phyloP scores from a whole-genome alignment of 106 monocot species.

The Hemerocallis citrina region DNA sequence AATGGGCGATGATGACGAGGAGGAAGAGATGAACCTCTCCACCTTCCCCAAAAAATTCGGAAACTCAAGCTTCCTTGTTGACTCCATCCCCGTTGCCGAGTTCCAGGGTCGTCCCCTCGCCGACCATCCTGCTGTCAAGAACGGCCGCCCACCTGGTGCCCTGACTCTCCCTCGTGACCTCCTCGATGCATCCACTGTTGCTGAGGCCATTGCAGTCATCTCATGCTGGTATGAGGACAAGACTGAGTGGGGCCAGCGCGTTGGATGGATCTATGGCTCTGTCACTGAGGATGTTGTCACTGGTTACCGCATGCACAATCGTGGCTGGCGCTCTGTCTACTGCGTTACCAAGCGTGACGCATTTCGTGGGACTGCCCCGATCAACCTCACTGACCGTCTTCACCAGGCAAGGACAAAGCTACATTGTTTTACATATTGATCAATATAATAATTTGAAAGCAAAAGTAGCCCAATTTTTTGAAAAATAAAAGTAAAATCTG shows the following conservation, averaged over 20 bases:
- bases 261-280: conserved; percentile 81
- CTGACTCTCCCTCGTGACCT: conserved; percentile 44
- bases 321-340: conserved; percentile 72
- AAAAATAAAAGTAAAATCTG: no score
- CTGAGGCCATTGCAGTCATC: conserved; percentile 65
- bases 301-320: conserved; percentile 78
- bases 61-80: conserved; percentile 57
- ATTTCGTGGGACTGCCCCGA: conserved; percentile 89
- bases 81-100: conserved; percentile 70
- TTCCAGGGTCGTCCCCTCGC: conserved; percentile 68
- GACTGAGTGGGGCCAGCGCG: conserved; percentile 69
- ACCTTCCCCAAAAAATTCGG: conserved; percentile 82
- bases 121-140: conserved; percentile 62
- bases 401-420: conserved; percentile 45
- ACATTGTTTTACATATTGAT: no score
- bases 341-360: conserved; percentile 96
- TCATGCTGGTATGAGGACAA: conserved; percentile 89
- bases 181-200: conserved; percentile 65
- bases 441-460: no score
- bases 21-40: conserved; percentile 48
- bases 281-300: conserved; percentile 95
- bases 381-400: conserved; percentile 83
- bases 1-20: conserved; percentile 58
- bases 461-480: no score
- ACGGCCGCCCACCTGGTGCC: conserved; percentile 52